Base-by-base conservation (phyloP, 2,329 filamentous ascomycete species). In the Curvularia verruculosa region DNA sequence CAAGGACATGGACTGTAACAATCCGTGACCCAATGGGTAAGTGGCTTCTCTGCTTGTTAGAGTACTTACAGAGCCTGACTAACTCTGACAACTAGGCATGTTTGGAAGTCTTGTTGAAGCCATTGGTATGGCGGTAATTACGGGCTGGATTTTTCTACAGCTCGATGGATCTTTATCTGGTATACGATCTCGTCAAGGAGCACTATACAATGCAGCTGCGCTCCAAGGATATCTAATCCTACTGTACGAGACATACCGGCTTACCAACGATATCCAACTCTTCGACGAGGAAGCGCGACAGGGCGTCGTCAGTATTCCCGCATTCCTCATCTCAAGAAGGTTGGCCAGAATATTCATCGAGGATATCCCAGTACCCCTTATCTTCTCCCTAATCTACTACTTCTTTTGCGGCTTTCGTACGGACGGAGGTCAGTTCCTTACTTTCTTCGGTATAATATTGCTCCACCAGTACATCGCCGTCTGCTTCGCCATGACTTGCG, bases 211-310 rank as follows among this genome's bases (percentile, higher is more conserved):
- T 1, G 86, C 88, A 0, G 82, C 88, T 6, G 88, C 85, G 4
- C 79, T 93, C 5, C 90, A 93, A 67, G 89, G 89, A 1, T 93
- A 93, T 68, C 80, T 93, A 3, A 87, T 92, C 48, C 80, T 93
- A 10, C 80, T 92, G 12, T 92, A 90, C 59, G 90, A 93, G 73
- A 87, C 86, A 0, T 93, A 91, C 66, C 85, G 90, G 4, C 77
- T 93, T 56, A 90, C 88, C 0, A 83, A 89, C 48, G 90, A 93
- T 60, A 90, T 93, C 13, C 85, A 85, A 24, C 81, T 89, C 0
- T 94, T 92, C 67, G 90, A 94, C 66, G 86, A 90, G 52, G 90
- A 93, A 68, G 83, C 86, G 29, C 86, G 85, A 29, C 90, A 93
- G 72, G 87, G 88, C 3, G 89, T 90, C 19, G 88, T 91, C 18